These are phyloP conservation scores for Colletotrichum musicola DNA, from an alignment of 2,329 filamentous ascomycete species.

Conservation along the genomic window DNA sequence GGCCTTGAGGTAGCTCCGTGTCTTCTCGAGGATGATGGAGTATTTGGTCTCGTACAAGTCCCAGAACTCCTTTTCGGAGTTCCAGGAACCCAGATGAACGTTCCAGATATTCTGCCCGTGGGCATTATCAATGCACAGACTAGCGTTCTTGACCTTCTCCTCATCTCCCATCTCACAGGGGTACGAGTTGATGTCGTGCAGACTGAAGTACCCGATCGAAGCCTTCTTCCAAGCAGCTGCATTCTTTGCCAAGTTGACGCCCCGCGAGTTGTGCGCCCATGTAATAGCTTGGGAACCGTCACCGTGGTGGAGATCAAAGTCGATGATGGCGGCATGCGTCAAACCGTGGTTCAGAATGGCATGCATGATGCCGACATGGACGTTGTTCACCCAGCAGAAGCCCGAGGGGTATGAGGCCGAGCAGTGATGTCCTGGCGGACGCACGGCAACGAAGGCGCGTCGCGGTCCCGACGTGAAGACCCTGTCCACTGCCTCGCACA, in stretches of 20 bases:
- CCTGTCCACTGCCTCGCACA: slow-evolving; percentile 91
- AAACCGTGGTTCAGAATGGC: slow-evolving; percentile 85
- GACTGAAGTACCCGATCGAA: slow-evolving; percentile 93
- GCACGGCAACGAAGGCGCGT: slow-evolving; percentile 90
- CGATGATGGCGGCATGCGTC: slow-evolving; percentile 93
- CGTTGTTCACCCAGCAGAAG: slow-evolving; percentile 99
- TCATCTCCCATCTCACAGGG: slow-evolving; percentile 95
- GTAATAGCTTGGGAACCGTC: slow-evolving; percentile 96
- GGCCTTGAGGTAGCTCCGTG: slow-evolving; percentile 78
- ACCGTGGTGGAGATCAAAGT: slow-evolving; percentile 92
- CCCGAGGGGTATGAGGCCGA: slow-evolving; percentile 90
- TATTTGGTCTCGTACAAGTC: slow-evolving; percentile 86
- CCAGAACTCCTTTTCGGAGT: slow-evolving; percentile 88
- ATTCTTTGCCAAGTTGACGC: slow-evolving; percentile 74
- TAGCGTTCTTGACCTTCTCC: slow-evolving; percentile 93
- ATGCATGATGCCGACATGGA: slow-evolving; percentile 96
- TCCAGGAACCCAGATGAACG: slow-evolving; percentile 91
- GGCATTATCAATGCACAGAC: slow-evolving; percentile 92
- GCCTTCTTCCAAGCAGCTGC: slow-evolving; percentile 83
- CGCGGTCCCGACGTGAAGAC: slow-evolving; percentile 78
- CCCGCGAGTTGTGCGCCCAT: slow-evolving; percentile 88
- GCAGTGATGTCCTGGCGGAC: slow-evolving; percentile 96
- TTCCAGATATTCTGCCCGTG: slow-evolving; percentile 98
- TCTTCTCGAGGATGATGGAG: slow-evolving; percentile 81
- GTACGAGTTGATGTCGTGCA: slow-evolving; percentile 99